These are phyloP conservation scores for Vicia sativa DNA, from an alignment of 306 rosid species.

Conservation along the genomic window DNA sequence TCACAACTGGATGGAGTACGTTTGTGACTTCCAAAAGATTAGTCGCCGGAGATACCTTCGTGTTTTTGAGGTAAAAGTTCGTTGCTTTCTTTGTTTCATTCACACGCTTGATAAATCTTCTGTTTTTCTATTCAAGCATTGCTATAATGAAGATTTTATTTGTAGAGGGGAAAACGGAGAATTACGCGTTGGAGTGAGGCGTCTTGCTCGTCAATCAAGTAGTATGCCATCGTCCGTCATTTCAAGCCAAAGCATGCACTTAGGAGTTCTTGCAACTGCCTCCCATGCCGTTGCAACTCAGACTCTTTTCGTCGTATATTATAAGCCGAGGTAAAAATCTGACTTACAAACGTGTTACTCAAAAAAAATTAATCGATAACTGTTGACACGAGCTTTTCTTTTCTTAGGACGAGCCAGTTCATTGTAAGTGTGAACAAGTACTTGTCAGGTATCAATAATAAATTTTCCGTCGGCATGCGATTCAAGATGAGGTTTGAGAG, in stretches of 20 bases:
- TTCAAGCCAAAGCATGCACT: constrained; percentile 95
- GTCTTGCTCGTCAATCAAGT: constrained; percentile 77
- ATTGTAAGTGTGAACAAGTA: constrained; percentile 71
- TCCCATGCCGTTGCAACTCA: constrained; percentile 86
- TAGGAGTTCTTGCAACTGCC: constrained; percentile 97
- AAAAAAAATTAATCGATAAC: constrained; percentile 10
- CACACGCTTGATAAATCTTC: constrained; percentile 15
- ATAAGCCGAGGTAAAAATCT: constrained; percentile 76
- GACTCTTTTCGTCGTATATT: constrained; percentile 76
- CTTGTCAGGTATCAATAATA: constrained; percentile 60
- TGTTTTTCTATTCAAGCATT: constrained; percentile 18
- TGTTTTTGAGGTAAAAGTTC: constrained; percentile 69
- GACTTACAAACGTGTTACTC: background rate
- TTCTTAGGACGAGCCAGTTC: constrained; percentile 76
- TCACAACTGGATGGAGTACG: constrained; percentile 97
- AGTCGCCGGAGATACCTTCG: constrained; percentile 90
- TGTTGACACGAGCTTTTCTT: constrained; percentile 33
- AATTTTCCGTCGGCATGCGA: constrained; percentile 72
- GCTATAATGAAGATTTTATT: constrained; percentile 37
- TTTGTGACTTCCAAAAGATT: constrained; percentile 94
- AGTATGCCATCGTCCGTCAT: constrained; percentile 92
- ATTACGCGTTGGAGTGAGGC: constrained; percentile 87
- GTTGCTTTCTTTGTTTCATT: constrained; percentile 17
- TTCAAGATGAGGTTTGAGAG: constrained; percentile 89
- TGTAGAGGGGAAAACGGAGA: constrained; percentile 79